phyloP scores from a whole-genome alignment of 2,329 filamentous ascomycete species.

The Calonectria hongkongensis region DNA sequence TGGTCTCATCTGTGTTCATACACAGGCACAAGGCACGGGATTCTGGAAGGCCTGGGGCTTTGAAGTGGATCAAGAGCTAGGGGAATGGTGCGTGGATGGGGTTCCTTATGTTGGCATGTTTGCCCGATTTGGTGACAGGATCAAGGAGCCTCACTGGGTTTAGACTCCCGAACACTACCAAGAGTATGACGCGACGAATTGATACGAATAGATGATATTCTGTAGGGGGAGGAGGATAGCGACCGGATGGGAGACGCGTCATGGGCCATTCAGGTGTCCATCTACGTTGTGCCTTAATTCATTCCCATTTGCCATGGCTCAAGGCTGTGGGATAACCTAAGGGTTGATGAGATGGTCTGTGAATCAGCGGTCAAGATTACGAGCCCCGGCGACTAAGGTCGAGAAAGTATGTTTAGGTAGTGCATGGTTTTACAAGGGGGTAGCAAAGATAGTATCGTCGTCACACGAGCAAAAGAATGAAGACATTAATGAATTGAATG shows the following conservation, averaged over 20 bases:
- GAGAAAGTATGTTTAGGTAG: neutral
- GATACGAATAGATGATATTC: neutral
- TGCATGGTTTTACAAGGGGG: too few species aligned
- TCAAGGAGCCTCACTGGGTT: constrained; percentile 52
- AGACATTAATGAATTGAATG: constrained; percentile 59
- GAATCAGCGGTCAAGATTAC: neutral
- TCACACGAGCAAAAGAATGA: constrained; percentile 32
- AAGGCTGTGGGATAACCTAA: neutral
- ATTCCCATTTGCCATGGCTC: too few species aligned
- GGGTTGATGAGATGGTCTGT: neutral
- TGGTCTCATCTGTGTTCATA: constrained; percentile 86
- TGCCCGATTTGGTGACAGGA: constrained; percentile 63
- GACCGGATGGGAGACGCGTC: neutral
- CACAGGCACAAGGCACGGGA: constrained; percentile 79
- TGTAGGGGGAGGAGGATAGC: neutral
- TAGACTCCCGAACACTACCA: constrained; percentile 41
- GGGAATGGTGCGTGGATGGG: constrained; percentile 88
- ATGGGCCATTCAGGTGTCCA: too few species aligned
- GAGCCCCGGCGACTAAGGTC: neutral
- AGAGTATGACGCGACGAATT: constrained; percentile 28
- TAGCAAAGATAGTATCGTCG: neutral
- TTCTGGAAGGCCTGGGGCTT: constrained; percentile 86
- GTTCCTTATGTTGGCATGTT: constrained; percentile 93
- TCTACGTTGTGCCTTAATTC: too few species aligned
- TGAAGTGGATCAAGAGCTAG: constrained; percentile 81